These are phyloP conservation scores for Parasitella parasitica DNA, from an alignment of 371 early-diverging fungal species.

Conservation along the genomic window DNA sequence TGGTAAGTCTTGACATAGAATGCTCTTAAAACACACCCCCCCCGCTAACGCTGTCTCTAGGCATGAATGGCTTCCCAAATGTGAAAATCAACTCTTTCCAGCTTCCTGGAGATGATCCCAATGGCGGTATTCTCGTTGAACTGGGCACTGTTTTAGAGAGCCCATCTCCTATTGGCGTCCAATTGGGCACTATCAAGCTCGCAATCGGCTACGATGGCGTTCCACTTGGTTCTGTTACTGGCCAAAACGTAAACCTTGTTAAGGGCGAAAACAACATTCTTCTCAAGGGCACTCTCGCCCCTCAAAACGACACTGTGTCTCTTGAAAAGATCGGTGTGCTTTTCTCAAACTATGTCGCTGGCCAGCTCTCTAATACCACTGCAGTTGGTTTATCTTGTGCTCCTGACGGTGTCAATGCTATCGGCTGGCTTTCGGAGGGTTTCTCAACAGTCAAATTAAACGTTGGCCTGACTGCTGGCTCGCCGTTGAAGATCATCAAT, in stretches of 20 bases:
- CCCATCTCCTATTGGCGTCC: slow-evolving; percentile 61
- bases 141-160: slow-evolving; percentile 55
- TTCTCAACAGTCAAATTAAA: slow-evolving; percentile 53
- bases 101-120: slow-evolving; percentile 54
- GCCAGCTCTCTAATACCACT: slow-evolving; percentile 45
- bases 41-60: slow-evolving; percentile 13
- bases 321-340: slow-evolving; percentile 49
- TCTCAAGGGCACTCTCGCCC: slow-evolving; percentile 52
- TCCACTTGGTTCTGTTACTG: slow-evolving; percentile 50
- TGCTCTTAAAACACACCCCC: too few relatives aligned
- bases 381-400: slow-evolving; percentile 58
- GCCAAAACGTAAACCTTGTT: slow-evolving; percentile 39
- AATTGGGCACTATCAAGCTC: slow-evolving; percentile 57
- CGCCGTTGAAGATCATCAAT: slow-evolving; percentile 53
- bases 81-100: slow-evolving; percentile 56
- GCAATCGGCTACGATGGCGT: slow-evolving; percentile 52
- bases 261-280: slow-evolving; percentile 50
- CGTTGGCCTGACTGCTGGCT: slow-evolving; percentile 45
- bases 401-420: slow-evolving; percentile 57
- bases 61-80: slow-evolving; percentile 55
- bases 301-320: slow-evolving; percentile 43
- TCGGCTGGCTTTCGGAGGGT: slow-evolving; percentile 57
- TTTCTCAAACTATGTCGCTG: slow-evolving; percentile 57
- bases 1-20: too few relatives aligned
- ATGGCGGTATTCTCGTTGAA: slow-evolving; percentile 55